These are phyloP conservation scores for Leersia perrieri DNA, from an alignment of 176 grass and related monocot species.

Conservation along the genomic window DNA sequence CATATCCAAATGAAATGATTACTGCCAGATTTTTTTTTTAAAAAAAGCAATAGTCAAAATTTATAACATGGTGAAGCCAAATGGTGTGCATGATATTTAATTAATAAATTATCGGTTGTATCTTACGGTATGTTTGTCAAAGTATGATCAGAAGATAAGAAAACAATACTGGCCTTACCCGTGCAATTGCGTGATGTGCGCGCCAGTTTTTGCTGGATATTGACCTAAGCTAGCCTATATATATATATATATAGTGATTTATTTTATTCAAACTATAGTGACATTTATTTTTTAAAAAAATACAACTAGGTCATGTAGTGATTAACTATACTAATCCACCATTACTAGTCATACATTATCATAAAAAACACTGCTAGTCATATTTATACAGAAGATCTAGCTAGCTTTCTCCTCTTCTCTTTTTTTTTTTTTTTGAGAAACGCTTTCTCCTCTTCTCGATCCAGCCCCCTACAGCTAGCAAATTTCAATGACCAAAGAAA, in stretches of 20 bases:
- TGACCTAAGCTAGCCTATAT: no score
- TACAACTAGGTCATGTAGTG: background rate
- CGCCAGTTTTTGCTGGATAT: background rate
- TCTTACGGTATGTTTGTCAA: background rate
- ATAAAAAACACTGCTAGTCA: background rate
- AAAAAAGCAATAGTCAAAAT: background rate
- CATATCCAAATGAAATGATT: background rate
- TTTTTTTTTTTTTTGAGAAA: no score
- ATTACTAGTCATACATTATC: background rate
- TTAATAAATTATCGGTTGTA: background rate
- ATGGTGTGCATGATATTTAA: background rate
- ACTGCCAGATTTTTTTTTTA: background rate
- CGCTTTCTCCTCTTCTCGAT: background rate
- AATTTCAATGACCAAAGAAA: background rate
- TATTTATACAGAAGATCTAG: background rate
- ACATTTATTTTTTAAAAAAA: background rate
- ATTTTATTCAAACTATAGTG: background rate
- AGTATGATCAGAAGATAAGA: background rate
- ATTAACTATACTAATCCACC: background rate
- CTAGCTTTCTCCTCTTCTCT: conserved; percentile 2
- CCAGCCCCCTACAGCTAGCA: background rate
- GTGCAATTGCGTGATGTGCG: background rate
- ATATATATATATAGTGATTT: background rate
- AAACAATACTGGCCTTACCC: background rate
- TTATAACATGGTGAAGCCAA: background rate